Evolutionary conservation across 1,284 basidiomycete genomes (phyloP), one percentile per base, ranked within the genome.

Genomic region (Irpex sp.): DNA sequence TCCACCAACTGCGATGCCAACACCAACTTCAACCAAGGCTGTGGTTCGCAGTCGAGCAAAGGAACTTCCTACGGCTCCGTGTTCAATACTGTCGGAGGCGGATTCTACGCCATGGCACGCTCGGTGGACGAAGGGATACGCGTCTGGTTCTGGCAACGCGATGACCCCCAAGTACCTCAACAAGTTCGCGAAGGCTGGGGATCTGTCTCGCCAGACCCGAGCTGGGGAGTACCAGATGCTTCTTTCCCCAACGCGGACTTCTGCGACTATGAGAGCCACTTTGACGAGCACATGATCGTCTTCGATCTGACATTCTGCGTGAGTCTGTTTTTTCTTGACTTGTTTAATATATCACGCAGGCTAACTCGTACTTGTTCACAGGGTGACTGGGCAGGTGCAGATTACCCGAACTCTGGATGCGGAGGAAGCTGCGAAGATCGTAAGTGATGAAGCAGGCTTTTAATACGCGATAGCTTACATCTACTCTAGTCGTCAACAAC

Each of bases 1-100:
- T 77, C 73, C 2, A 78, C 74, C 26, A 72, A 81, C 63, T 89
- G 87, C 70, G 79, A 85, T 63, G 76, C 81, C 7, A 68, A 75
- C 15, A 69, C 76, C 21, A 83, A 83, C 67, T 77, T 69, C 68
- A 88, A 89, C 67, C 77, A 81, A 68, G 87, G 87, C 11, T 89
- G 88, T 68, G 84, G 84, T 31, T 81, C 82, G 35, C 69, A 72
- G 17, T 81, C 84, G 66, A 72, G 68, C 11, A 74, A 75, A 8
- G 62, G 70, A 9, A 71, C 70, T n/a, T 80, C 83, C 15, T 86
- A 80, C 65, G 85, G 86, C 8, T 21, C 71, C 11, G 66, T 64
- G 17, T 84, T 86, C 75, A 88, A 88, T 71, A 58, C 65, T 1
- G 71, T 69, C 36, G 75, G 78, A 19, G 85, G 85, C n/a, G 85